Evolutionary conservation across 257 asterid genomes (phyloP).

Genomic region (Solanum corneliomulleri): DNA sequence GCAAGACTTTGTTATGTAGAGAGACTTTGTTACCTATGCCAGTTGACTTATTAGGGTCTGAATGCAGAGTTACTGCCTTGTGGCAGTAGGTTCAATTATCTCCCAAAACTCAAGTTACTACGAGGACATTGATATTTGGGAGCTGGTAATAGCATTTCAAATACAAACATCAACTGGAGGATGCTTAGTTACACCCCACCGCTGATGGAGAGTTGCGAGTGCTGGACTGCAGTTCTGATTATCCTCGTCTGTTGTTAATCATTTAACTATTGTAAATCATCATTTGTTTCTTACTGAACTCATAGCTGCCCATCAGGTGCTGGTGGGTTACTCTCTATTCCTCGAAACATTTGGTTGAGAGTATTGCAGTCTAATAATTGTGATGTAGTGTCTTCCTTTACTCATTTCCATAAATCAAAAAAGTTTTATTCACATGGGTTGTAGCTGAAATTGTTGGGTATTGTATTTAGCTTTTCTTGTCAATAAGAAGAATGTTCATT

Average conservation of each 20-base stretch:
- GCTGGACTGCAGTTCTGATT: not conserved
- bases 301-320: not conserved
- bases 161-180: not conserved
- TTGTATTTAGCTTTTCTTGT: not conserved
- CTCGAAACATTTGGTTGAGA: not conserved
- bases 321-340: not conserved
- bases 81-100: not conserved
- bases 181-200: not conserved
- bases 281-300: not conserved
- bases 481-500: not conserved
- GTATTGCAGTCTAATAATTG: not conserved
- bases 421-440: not conserved
- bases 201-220: not conserved
- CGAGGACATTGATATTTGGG: not conserved
- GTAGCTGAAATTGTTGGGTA: not conserved
- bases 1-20: not conserved
- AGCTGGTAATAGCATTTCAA: not conserved
- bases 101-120: not conserved
- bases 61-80: not conserved
- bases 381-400: not conserved
- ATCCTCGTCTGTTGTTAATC: not conserved
- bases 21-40: not conserved
- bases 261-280: not conserved
- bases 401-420: not conserved
- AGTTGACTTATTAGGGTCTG: not conserved